Evolutionary conservation across 1,139 yeast genomes (phyloP), one percentile per base, ranked within the genome.

Genomic region (Eremothecium gossypii): DNA sequence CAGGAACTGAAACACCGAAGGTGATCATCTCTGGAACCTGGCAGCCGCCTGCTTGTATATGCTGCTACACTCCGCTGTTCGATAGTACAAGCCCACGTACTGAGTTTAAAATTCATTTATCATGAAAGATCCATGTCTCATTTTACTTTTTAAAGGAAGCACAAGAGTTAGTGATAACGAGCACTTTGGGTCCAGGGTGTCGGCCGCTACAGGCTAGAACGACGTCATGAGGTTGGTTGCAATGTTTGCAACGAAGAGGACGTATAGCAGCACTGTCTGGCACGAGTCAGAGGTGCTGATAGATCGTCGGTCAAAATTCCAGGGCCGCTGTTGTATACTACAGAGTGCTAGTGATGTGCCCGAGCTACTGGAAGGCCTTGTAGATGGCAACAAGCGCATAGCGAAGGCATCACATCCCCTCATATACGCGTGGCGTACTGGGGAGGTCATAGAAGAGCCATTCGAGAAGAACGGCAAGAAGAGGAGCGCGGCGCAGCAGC

Each of bases 361-460:
- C 0, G 39, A 33, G 0, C 54, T 73, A 1, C 51, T 79, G 3
- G 47, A 55, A 8, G 59, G 66, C 33, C 61, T 81, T 20, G 48
- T 68, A 6, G 56, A 67, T 8, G 58, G 63, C 38, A 74, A 74
- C 47, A 70, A 70, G 41, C 59, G 68, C 1, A 52, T 73, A 0
- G 62, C 63, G 27, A 71, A 70, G 42, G 80, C 89, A 0, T 64
- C 78, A 7, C 91, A 82, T 58, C 83, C 79, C 5, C 71, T 73
- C 41, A 82, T 82, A 66, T 67, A 70, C 45, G 89, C 87, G 0
- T 82, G 85, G 85, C 66, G 80, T 54, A 68, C 73, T 0, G 77
- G 73, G 1, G 47, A 44, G 13, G 47, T 34, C 8, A 27, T 9
- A 3, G 35, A 4, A 10, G 41, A 33, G 5, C 41, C 41, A 9